Conservation (phyloP, 805 yeast species). For the Metschnikowia lochheadii region DNA sequence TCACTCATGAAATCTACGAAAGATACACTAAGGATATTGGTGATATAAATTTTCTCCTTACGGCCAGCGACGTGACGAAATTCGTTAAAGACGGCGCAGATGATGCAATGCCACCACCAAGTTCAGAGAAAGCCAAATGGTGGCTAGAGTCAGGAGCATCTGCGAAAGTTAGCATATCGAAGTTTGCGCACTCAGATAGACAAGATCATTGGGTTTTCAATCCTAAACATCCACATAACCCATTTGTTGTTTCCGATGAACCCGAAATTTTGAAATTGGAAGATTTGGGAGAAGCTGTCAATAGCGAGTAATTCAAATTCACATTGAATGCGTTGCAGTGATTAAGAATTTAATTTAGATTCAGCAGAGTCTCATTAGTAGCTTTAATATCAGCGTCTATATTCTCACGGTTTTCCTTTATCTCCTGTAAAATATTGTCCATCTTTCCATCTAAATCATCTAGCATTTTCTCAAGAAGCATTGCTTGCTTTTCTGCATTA, state of each 20-base stretch:
- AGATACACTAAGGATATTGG: slow-evolving; percentile 47
- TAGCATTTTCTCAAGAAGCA: slow-evolving; percentile 59
- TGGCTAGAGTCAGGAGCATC: slow-evolving; percentile 81
- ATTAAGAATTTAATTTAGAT: not conserved
- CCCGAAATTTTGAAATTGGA: slow-evolving; percentile 47
- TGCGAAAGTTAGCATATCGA: slow-evolving; percentile 60
- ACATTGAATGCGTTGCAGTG: not conserved
- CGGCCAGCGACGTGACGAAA: slow-evolving; percentile 22
- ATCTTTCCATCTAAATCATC: slow-evolving; percentile 63
- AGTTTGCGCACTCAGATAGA: slow-evolving; percentile 31
- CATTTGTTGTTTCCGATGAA: slow-evolving; percentile 53
- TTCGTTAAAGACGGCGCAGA: slow-evolving; percentile 27
- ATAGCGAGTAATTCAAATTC: not conserved
- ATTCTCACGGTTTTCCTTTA: slow-evolving; percentile 25
- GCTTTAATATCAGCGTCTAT: not conserved
- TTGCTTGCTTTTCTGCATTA: slow-evolving; percentile 64
- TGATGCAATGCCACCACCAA: slow-evolving; percentile 76
- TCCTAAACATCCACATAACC: slow-evolving; percentile 67
- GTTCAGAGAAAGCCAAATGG: slow-evolving; percentile 81
- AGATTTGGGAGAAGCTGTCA: slow-evolving; percentile 12
- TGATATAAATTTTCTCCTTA: slow-evolving; percentile 36
- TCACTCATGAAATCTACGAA: slow-evolving; percentile 58
- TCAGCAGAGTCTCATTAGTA: not conserved
- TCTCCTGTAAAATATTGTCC: slow-evolving; percentile 51
- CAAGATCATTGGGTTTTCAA: slow-evolving; percentile 46